Percentiles rank a stretch among this genome's conserved stretches.
phyloP scores from a whole-genome alignment of 2,329 filamentous ascomycete species.

The Sphaerulina musiva region DNA sequence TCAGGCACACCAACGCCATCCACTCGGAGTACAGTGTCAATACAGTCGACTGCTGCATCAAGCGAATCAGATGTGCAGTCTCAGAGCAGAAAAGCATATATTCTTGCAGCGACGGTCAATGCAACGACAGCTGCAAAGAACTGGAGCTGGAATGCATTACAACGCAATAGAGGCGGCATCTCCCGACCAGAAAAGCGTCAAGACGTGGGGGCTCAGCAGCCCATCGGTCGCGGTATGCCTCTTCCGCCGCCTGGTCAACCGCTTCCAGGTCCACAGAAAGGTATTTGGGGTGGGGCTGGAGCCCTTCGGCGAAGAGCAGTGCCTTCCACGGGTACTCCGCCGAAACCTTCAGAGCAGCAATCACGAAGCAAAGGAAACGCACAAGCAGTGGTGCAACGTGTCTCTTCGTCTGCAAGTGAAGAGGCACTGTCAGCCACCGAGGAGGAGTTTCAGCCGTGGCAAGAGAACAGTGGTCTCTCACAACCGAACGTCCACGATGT shows the following conservation, averaged over 20 bases:
- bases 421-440: background rate
- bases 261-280: conserved; percentile 49
- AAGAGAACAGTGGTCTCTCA: conserved; percentile 17
- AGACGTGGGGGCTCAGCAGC: conserved; percentile 38
- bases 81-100: conserved; percentile 22
- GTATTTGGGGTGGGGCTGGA: conserved; percentile 14
- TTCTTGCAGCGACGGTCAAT: conserved; percentile 31
- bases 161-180: conserved; percentile 18
- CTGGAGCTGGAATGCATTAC: conserved; percentile 30
- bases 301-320: conserved; percentile 18
- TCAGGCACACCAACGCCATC: conserved; percentile 7
- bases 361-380: background rate
- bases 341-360: background rate
- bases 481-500: background rate
- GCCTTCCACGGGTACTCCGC: background rate
- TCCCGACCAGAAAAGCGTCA: conserved; percentile 18
- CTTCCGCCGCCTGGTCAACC: conserved; percentile 75
- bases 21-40: conserved; percentile 16
- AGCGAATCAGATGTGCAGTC: conserved; percentile 7
- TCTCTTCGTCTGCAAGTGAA: background rate
- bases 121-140: conserved; percentile 30
- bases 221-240: conserved; percentile 76
- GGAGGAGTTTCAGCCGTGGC: conserved; percentile 21
- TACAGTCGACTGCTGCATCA: conserved; percentile 9
- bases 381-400: background rate